These are phyloP conservation scores for Spiraea crenata DNA, from an alignment of 331 rosid genomes.

Conservation along the genomic window DNA sequence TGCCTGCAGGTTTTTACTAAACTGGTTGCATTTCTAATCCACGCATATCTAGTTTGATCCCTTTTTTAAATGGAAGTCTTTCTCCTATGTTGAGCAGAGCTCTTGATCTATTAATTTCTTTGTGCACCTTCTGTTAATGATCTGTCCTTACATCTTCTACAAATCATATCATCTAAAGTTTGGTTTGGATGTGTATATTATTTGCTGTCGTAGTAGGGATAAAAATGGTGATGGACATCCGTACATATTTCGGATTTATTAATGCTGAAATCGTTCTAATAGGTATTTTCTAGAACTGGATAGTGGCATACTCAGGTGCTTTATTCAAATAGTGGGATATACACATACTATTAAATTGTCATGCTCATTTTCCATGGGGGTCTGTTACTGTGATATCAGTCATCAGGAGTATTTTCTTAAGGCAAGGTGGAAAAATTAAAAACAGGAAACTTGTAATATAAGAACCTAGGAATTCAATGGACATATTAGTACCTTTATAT, in stretches of 20 bases:
- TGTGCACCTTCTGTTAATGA: not conserved
- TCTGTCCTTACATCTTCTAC: not conserved
- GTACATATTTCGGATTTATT: not conserved
- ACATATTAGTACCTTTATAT: not conserved
- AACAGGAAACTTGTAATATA: not conserved
- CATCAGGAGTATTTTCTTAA: not conserved
- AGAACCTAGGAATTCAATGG: not conserved
- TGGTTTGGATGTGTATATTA: not conserved
- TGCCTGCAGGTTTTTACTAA: constrained; percentile 63
- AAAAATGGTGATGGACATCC: not conserved
- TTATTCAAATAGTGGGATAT: not conserved
- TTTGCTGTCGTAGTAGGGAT: not conserved
- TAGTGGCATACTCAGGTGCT: not conserved
- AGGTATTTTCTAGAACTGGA: not conserved
- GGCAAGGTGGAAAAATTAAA: not conserved
- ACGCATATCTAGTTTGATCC: not conserved
- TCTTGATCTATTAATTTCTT: not conserved
- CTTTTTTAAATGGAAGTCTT: not conserved
- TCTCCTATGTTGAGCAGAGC: not conserved
- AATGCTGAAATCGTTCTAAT: not conserved
- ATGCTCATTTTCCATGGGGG: not conserved
- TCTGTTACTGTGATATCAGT: not conserved
- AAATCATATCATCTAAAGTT: not conserved
- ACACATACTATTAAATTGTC: not conserved
- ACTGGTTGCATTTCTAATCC: constrained; percentile 15